Evolutionary conservation across 2,329 filamentous ascomycete species (phyloP), one percentile per base, ranked within the genome.

Genomic region (Mycogone perniciosa): DNA sequence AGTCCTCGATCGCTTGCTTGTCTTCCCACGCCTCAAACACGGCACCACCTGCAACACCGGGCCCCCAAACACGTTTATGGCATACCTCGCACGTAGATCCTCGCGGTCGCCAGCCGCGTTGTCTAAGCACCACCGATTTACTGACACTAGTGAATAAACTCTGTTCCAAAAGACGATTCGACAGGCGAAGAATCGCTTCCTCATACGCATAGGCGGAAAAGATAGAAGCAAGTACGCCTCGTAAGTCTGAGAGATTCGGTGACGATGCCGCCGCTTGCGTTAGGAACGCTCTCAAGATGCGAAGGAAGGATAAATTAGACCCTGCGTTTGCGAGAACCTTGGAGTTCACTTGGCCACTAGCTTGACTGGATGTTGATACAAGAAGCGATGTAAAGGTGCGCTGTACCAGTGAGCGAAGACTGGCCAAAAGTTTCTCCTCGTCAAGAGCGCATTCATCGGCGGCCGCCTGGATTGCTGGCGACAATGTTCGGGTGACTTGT

Each of bases 141-240:
- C 83, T 76, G 34, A 99, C 89, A 56, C 88, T 86, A 38, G 86
- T 80, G 61, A 97, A 99, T 5, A 96, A 76, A 61, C 93, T 93
- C 58, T 89, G 85, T 56, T 95, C 91, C 0, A 99, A 76, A 50
- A 99, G 82, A 4, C 86, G 80, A 64, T 92, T 95, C 1, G 93
- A 89, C 3, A 99, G 80, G 2, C 80, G 77, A 20, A 99, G 77
- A 11, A 99, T 88, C 0, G 88, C 91, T 65, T 92, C 88, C 67
- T 99, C 93, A 64, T 97, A 96, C 0, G 90, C 86, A 65, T 99
- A 99, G 0, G 93, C 92, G 0, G 92, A 84, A 70, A 99, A 97
- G 50, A 99, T 92, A 9, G 91, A 93, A 1, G 82, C 76, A 2
- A 99, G 79, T 1, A 97, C 91, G 6, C 81, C 81, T 41, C 93